phyloP scores from a whole-genome alignment of 2,329 filamentous ascomycete genomes.

The Phoma sp. region DNA sequence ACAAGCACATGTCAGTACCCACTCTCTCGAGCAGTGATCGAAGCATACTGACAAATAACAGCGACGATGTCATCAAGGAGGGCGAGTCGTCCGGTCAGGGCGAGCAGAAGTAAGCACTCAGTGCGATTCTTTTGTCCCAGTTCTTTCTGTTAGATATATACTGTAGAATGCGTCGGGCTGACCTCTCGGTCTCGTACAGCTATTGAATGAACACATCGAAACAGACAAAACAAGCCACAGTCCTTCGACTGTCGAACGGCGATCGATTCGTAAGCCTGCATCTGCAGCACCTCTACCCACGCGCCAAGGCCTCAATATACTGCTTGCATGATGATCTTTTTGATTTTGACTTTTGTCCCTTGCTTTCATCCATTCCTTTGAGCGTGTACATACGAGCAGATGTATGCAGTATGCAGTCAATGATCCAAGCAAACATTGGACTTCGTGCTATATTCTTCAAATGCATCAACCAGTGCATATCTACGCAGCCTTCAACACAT shows the following conservation, averaged over 20 bases:
- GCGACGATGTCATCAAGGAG: conserved; percentile 78
- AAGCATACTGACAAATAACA: conserved; percentile 49
- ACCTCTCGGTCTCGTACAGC: conserved; percentile 27
- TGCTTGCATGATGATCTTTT: neutral
- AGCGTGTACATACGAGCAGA: neutral
- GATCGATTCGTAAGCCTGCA: neutral
- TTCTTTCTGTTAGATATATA: conserved; percentile 20
- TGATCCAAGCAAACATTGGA: neutral
- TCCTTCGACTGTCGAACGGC: too few relatives aligned
- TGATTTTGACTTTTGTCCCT: neutral
- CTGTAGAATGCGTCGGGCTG: conserved; percentile 26
- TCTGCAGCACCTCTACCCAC: neutral
- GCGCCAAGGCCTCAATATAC: neutral
- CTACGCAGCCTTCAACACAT: conserved; percentile 42
- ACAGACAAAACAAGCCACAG: neutral
- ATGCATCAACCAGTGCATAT: neutral
- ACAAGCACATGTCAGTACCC: conserved; percentile 78
- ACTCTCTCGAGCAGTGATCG: too few relatives aligned
- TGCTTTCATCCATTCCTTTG: neutral
- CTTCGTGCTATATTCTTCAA: too few relatives aligned
- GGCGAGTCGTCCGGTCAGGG: conserved; percentile 70
- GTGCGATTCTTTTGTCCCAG: conserved; percentile 19
- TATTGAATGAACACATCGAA: conserved; percentile 15
- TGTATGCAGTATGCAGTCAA: neutral
- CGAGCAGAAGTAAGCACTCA: conserved; percentile 56